These are phyloP conservation scores for Herpotrichia juniperi DNA, from an alignment of 2,329 filamentous ascomycete genomes.

Conservation along the genomic window DNA sequence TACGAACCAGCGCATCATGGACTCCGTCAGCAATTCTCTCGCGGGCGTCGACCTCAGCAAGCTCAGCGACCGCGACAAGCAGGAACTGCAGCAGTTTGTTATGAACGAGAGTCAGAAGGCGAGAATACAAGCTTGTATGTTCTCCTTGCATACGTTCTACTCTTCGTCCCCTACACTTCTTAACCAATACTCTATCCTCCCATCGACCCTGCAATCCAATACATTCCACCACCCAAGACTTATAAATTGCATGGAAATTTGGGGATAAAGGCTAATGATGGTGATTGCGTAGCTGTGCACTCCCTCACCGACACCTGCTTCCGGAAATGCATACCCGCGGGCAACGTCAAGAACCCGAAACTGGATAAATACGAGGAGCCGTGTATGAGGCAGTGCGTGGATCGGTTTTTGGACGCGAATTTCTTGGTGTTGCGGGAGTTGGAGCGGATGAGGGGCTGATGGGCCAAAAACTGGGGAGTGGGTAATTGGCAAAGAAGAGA, in stretches of 20 bases:
- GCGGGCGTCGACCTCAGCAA: slow-evolving; percentile 68
- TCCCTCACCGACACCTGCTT: slow-evolving; percentile 81
- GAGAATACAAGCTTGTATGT: slow-evolving; percentile 61
- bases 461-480: background rate
- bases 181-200: background rate
- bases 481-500: background rate
- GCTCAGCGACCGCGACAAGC: slow-evolving; percentile 82
- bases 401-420: slow-evolving; percentile 91
- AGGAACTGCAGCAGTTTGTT: slow-evolving; percentile 86
- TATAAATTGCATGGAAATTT: too few relatives aligned
- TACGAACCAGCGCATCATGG: slow-evolving; percentile 23
- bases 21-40: slow-evolving; percentile 46
- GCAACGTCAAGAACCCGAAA: slow-evolving; percentile 71
- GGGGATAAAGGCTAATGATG: too few relatives aligned
- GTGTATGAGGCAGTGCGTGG: slow-evolving; percentile 91
- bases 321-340: slow-evolving; percentile 85
- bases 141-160: background rate
- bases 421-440: slow-evolving; percentile 84
- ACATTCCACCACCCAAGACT: too few relatives aligned
- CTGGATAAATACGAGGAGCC: slow-evolving; percentile 79
- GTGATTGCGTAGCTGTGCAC: slow-evolving; percentile 69
- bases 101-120: slow-evolving; percentile 85
- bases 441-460: slow-evolving; percentile 61
- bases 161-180: background rate
- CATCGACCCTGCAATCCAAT: too few relatives aligned